Base-by-base conservation (phyloP, 2,329 filamentous ascomycete genomes). In the Colletotrichum sansevieriae region DNA sequence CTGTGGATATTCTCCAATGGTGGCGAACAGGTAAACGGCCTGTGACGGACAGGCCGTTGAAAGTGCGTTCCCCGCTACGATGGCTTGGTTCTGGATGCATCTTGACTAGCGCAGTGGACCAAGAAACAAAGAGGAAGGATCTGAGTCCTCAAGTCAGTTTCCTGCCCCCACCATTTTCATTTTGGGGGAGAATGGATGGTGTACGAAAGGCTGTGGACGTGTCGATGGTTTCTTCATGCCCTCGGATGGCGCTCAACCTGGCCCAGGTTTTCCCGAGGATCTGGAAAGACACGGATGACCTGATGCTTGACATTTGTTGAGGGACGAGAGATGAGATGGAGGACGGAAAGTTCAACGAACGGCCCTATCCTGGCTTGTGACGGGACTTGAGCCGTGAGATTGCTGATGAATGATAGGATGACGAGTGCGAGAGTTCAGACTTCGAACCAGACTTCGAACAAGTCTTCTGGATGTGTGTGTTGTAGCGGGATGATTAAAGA, bases 291-390 rank as follows among this genome's bases (percentile, higher is more conserved):
- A 57, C 39, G 22, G 20, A 9, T 44, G 49, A 49, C 2, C 49
- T 52, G 49, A 35, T 37, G 49, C n/a, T 37, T 33, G 18, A 41
- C 33, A 55, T 12, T 22, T 39, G 33, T 37, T 39, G 13, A 55
- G 13, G 22, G 20, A 37, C n/a, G 22, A 20, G 25, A 33, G 41
- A 63, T 51, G 33, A 41, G 58, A 66, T 49, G 49, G n/a, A 49
- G 22, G 41, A 12, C 49, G 58, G 58, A 63, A 22, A 63, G 58
- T 49, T 66, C 33, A 41, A n/a, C 33, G 58, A 29, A 43, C 33
- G 58, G 57, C 25, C 63, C 33, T 61, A 47, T 47, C 57, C 63
- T 56, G 47, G 41, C 29, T 44, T 22, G 15, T 51, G 22, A 41
- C 44, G 49, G 51, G 35, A 35, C 25, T 39, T 33, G 25, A 44